Evolutionary conservation across 1,284 basidiomycete species (phyloP).

Genomic region (Ceratobasidium sp.): DNA sequence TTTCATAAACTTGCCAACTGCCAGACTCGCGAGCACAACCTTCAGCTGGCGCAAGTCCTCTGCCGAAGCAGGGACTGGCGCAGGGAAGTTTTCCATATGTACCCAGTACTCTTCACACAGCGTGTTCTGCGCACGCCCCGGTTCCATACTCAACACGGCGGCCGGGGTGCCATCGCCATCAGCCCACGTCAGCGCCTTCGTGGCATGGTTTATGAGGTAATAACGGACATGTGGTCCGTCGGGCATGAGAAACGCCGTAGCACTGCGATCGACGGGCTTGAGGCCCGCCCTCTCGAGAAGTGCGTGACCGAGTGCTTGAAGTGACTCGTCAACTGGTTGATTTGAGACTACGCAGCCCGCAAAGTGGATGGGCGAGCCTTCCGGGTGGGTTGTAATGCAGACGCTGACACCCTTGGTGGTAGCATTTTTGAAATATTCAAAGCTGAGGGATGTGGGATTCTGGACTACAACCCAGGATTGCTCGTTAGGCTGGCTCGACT

Average conservation of each 20-base stretch:
- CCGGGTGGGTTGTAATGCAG: no score
- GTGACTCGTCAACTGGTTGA: background rate
- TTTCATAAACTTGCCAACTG: slow-evolving; percentile 2
- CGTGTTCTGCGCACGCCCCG: background rate
- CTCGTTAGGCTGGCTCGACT: no score
- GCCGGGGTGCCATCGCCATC: background rate
- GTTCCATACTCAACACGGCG: background rate
- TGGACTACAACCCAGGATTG: no score
- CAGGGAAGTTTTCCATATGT: slow-evolving; percentile 24
- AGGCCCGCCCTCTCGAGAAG: background rate
- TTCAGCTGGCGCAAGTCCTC: background rate
- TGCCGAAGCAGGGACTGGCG: background rate
- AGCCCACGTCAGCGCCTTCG: background rate
- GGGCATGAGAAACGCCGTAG: background rate
- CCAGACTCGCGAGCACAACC: background rate
- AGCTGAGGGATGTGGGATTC: no score
- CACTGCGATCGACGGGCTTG: background rate
- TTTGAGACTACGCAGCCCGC: no score
- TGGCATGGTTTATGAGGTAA: slow-evolving; percentile 2
- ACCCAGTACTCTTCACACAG: slow-evolving; percentile 17
- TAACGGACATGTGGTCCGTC: background rate
- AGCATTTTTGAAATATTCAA: no score
- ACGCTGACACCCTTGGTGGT: no score
- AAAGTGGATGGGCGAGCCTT: no score
- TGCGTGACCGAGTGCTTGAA: background rate